phyloP scores from a whole-genome alignment of 441 rosid species.

The Isatis lusitanica region DNA sequence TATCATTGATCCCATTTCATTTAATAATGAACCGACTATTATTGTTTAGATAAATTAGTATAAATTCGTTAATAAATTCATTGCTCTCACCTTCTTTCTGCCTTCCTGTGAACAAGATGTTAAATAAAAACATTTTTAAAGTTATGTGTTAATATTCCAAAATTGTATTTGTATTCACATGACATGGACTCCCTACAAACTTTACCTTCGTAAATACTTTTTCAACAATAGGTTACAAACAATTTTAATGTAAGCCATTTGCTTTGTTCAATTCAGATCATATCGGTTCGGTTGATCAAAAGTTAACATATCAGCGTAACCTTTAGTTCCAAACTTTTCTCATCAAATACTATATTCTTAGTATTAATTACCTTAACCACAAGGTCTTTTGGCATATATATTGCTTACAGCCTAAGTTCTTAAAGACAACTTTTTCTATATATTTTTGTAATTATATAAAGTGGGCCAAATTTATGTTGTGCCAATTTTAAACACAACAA shows the following conservation, averaged over 20 bases:
- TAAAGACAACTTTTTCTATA: slow-evolving; percentile 11
- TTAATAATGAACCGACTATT: slow-evolving; percentile 17
- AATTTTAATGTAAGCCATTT: neutral
- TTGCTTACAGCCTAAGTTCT: slow-evolving; percentile 37
- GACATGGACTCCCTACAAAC: neutral
- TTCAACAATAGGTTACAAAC: neutral
- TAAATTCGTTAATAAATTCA: slow-evolving; percentile 7
- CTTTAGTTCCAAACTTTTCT: slow-evolving; percentile 6
- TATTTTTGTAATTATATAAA: neutral
- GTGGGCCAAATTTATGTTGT: neutral
- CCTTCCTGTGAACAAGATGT: slow-evolving; percentile 5
- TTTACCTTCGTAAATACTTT: neutral
- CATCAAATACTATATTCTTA: slow-evolving; percentile 1
- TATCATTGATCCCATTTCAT: neutral
- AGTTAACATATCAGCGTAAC: neutral
- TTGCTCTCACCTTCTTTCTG: slow-evolving; percentile 25
- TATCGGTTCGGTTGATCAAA: neutral
- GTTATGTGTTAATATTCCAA: neutral
- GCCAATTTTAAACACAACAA: slow-evolving; percentile 24
- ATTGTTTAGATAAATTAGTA: slow-evolving; percentile 16
- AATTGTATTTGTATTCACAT: neutral
- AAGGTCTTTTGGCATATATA: slow-evolving; percentile 22
- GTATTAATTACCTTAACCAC: slow-evolving; percentile 3
- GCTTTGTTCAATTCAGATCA: neutral
- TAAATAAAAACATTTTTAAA: neutral